phyloP scores from a whole-genome alignment of 768 basidiomycete genomes.

The Termitomyces sp. region DNA sequence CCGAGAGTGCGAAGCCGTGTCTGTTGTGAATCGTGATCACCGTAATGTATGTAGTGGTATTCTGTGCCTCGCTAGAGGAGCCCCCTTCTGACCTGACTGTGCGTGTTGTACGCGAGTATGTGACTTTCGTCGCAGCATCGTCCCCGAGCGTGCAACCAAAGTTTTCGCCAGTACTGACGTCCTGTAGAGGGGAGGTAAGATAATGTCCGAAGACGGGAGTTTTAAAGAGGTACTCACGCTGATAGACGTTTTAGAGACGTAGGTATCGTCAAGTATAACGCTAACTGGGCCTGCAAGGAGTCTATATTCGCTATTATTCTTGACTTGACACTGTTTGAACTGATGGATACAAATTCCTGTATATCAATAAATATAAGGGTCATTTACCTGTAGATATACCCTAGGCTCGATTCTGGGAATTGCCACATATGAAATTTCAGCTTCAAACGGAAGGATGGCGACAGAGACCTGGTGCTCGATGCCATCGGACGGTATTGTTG shows the following conservation, averaged over 20 bases:
- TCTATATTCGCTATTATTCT: constrained; percentile 56
- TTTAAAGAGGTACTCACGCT: constrained; percentile 23
- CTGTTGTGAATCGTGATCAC: constrained; percentile 45
- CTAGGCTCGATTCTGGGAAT: constrained; percentile 47
- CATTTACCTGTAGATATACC: constrained; percentile 47
- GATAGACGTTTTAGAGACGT: constrained; percentile 52
- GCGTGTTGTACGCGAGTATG: constrained; percentile 39
- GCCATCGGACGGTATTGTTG: constrained; percentile 53
- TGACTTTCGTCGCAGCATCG: constrained; percentile 39
- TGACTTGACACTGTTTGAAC: constrained; percentile 39
- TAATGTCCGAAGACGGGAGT: neutral
- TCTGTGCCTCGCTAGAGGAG: constrained; percentile 39
- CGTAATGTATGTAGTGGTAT: constrained; percentile 42
- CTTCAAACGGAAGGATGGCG: constrained; percentile 44
- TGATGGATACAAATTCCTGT: neutral
- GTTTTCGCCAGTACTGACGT: constrained; percentile 45
- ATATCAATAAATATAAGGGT: neutral
- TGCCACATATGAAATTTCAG: constrained; percentile 41
- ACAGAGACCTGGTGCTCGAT: constrained; percentile 52
- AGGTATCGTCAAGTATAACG: constrained; percentile 55
- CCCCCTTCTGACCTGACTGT: constrained; percentile 33
- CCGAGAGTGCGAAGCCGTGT: constrained; percentile 39
- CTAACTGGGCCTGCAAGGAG: constrained; percentile 51
- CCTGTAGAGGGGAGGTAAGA: constrained; percentile 21
- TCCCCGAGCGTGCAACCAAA: constrained; percentile 56